phyloP scores from a whole-genome alignment of 345 rosid species.

The Noccaea caerulescens region DNA sequence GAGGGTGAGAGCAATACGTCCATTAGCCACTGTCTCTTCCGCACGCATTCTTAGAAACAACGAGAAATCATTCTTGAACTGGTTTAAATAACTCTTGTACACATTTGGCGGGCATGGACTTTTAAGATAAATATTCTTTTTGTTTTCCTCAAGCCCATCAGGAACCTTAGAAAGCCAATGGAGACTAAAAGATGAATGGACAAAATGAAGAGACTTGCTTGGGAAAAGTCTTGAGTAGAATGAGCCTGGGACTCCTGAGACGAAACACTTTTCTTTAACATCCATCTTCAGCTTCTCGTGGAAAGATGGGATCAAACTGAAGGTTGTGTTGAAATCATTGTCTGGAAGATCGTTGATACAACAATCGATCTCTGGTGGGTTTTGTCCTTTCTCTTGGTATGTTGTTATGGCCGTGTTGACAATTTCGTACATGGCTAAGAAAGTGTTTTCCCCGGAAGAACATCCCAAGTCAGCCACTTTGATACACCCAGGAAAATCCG shows the following conservation, averaged over 20 bases:
- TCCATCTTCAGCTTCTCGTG: not conserved
- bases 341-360: constrained; percentile 34
- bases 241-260: constrained; percentile 49
- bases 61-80: constrained; percentile 50
- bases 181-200: constrained; percentile 48
- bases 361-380: constrained; percentile 35
- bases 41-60: constrained; percentile 41
- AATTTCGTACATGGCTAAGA: constrained; percentile 27
- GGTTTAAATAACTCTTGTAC: constrained; percentile 39
- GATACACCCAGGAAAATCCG: constrained; percentile 9
- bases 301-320: not conserved
- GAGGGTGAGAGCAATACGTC: constrained; percentile 44
- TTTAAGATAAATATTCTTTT: constrained; percentile 18
- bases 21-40: constrained; percentile 41
- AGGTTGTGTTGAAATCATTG: constrained; percentile 48
- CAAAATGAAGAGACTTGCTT: constrained; percentile 39
- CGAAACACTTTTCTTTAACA: constrained; percentile 18
- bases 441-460: constrained; percentile 50
- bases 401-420: constrained; percentile 1
- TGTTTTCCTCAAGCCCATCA: constrained; percentile 36
- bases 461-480: constrained; percentile 53
- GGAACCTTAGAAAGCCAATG: constrained; percentile 49
- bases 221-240: constrained; percentile 43
- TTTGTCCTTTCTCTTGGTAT: not conserved
- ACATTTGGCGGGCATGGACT: constrained; percentile 41